Conservation (phyloP, 2,329 filamentous ascomycete species). For the Aspergillus tanneri region DNA sequence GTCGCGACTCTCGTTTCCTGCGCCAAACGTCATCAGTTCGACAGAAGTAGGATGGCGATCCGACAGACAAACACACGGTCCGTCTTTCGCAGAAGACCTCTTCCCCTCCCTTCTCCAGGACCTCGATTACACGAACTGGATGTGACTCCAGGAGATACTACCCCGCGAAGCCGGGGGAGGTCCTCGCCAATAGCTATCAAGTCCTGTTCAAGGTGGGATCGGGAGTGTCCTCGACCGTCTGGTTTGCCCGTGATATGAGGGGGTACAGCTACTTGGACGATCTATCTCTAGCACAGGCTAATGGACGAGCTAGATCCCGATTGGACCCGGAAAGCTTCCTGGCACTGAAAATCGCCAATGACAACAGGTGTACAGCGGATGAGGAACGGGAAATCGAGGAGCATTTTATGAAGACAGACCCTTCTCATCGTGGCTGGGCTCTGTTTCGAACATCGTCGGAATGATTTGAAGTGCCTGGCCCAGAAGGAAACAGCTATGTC, state of each 20-base stretch:
- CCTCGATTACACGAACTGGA: conserved; percentile 28
- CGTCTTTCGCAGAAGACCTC: conserved; percentile 31
- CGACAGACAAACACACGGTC: too few species aligned
- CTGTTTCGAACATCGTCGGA: conserved; percentile 38
- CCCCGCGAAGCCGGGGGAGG: conserved; percentile 32
- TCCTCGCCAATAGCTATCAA: conserved; percentile 31
- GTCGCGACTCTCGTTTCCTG: too few species aligned
- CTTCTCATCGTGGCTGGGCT: conserved; percentile 34
- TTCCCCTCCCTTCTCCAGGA: conserved; percentile 25
- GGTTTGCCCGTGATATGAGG: conserved; percentile 32
- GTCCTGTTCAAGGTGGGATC: conserved; percentile 31
- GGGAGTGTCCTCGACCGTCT: conserved; percentile 33
- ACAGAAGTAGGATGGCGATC: too few species aligned
- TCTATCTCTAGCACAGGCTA: conserved; percentile 25
- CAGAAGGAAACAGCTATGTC: conserved; percentile 36
- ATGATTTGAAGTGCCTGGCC: conserved; percentile 33
- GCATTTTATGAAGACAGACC: conserved; percentile 33
- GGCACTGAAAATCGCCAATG: conserved; percentile 31
- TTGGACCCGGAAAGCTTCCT: conserved; percentile 28
- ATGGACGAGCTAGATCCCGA: conserved; percentile 24
- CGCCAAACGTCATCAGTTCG: too few species aligned
- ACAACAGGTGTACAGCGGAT: conserved; percentile 21
- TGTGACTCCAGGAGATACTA: conserved; percentile 33
- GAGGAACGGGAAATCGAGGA: conserved; percentile 36
- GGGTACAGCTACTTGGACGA: conserved; percentile 23